These are phyloP conservation scores for Podaxis sp. DNA, from an alignment of 768 basidiomycete species.

Conservation along the genomic window DNA sequence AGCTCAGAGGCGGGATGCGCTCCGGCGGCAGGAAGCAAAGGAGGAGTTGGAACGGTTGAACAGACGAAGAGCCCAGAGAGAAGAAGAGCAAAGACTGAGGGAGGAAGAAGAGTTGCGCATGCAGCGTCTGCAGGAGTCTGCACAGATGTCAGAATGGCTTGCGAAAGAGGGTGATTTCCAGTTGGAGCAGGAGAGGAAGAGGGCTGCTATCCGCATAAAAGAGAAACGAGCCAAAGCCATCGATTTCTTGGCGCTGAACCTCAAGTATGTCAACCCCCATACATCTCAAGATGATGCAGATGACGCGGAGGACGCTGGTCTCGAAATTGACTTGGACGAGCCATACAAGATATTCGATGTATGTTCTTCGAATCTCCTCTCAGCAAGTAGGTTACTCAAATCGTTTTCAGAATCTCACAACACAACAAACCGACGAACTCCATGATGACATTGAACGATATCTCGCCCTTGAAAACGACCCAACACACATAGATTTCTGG, in stretches of 20 bases:
- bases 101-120: slow-evolving; percentile 93
- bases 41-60: slow-evolving; percentile 94
- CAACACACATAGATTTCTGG: slow-evolving; percentile 96
- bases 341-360: slow-evolving; percentile 98
- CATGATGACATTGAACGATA: slow-evolving; percentile 95
- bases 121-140: slow-evolving; percentile 88
- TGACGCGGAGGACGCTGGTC: slow-evolving; percentile 67
- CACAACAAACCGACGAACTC: slow-evolving; percentile 87
- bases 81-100: slow-evolving; percentile 81
- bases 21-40: slow-evolving; percentile 86
- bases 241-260: slow-evolving; percentile 94
- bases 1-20: slow-evolving; percentile 72
- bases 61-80: slow-evolving; percentile 85
- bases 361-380: slow-evolving; percentile 27
- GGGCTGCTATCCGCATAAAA: slow-evolving; percentile 92
- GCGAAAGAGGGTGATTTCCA: slow-evolving; percentile 97
- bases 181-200: slow-evolving; percentile 85
- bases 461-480: slow-evolving; percentile 78
- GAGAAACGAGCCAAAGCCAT: slow-evolving; percentile 99
- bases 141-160: slow-evolving; percentile 98
- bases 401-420: slow-evolving; percentile 66
- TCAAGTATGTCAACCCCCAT: slow-evolving; percentile 83
- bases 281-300: slow-evolving; percentile 64
- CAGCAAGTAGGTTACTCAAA: slow-evolving; percentile 16
- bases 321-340: slow-evolving; percentile 98